These are phyloP conservation scores for Xylariaceae sp. DNA, from an alignment of 2,329 filamentous ascomycete species.

Conservation along the genomic window DNA sequence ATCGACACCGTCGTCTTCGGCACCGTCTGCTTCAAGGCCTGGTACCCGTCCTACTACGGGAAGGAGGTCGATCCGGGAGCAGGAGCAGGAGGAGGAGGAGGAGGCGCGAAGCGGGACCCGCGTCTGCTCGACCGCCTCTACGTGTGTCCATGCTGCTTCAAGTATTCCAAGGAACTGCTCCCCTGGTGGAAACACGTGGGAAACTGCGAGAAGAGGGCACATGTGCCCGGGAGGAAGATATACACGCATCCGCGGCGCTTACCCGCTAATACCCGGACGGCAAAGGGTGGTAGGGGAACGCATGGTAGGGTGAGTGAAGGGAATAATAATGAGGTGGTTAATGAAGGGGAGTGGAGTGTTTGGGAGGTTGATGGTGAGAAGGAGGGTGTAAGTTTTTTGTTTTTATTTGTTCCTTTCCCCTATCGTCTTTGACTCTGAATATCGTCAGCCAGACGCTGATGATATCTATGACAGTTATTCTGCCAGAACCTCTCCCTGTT, in stretches of 20 bases:
- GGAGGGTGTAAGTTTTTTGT: constrained; percentile 53
- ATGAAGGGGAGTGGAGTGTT: constrained; percentile 74
- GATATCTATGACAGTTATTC: constrained; percentile 71
- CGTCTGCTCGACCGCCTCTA: constrained; percentile 64
- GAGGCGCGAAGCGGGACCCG: constrained; percentile 29
- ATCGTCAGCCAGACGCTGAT: too few relatives aligned
- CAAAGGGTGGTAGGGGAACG: constrained; percentile 5
- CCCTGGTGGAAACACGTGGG: constrained; percentile 54
- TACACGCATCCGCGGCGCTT: constrained; percentile 57
- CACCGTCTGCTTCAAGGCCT: constrained; percentile 76
- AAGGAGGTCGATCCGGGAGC: constrained; percentile 55
- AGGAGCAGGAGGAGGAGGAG: constrained; percentile 25
- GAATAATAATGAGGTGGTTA: constrained; percentile 38
- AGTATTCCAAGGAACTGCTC: constrained; percentile 66
- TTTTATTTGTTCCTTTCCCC: too few relatives aligned
- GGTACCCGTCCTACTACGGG: constrained; percentile 88
- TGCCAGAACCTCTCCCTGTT: constrained; percentile 95
- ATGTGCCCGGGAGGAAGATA: constrained; percentile 63
- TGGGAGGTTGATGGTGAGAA: constrained; percentile 91
- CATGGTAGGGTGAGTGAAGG: constrained; percentile 32
- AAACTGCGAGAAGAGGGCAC: constrained; percentile 47
- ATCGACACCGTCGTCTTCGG: constrained; percentile 84
- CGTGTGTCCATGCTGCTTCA: constrained; percentile 91
- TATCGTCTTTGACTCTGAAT: neutral
- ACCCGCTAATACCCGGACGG: constrained; percentile 27